Evolutionary conservation across 2,329 filamentous ascomycete species (phyloP).

Genomic region (Blastomyces percursus): DNA sequence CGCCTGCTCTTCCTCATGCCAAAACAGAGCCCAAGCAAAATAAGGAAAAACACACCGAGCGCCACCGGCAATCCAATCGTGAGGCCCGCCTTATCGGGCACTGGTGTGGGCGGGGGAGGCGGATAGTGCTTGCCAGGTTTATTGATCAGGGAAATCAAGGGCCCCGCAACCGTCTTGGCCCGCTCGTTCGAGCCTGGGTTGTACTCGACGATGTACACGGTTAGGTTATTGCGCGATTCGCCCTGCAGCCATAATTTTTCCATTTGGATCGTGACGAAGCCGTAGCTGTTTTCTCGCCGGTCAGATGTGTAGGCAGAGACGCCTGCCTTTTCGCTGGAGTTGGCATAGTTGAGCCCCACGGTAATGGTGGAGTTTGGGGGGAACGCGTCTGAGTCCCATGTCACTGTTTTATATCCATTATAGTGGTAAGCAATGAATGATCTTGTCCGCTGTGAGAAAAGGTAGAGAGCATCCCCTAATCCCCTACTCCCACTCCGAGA

Average conservation of each 20-base stretch:
- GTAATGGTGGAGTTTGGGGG: slow-evolving; percentile 23
- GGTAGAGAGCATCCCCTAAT: too few relatives aligned
- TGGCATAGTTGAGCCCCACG: slow-evolving; percentile 26
- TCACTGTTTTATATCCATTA: slow-evolving; percentile 16
- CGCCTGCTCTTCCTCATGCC: slow-evolving; percentile 33
- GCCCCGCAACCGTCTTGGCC: slow-evolving; percentile 21
- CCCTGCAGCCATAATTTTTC: slow-evolving; percentile 32
- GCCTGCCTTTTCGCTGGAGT: slow-evolving; percentile 22
- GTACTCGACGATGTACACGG: slow-evolving; percentile 27
- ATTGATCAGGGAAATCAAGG: slow-evolving; percentile 26
- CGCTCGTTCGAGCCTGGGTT: slow-evolving; percentile 17
- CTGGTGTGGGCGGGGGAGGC: slow-evolving; percentile 21
- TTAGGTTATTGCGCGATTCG: slow-evolving; percentile 28
- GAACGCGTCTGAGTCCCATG: slow-evolving; percentile 29
- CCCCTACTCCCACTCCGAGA: too few relatives aligned
- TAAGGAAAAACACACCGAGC: slow-evolving; percentile 27
- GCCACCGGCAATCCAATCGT: slow-evolving; percentile 34
- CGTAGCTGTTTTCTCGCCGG: slow-evolving; percentile 27
- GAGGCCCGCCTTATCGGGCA: slow-evolving; percentile 27
- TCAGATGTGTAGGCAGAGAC: slow-evolving; percentile 30
- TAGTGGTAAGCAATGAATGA: not conserved
- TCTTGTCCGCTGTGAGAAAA: not conserved
- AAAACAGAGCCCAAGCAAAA: slow-evolving; percentile 30
- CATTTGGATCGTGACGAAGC: slow-evolving; percentile 31
- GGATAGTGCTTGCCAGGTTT: slow-evolving; percentile 27